phyloP scores from a whole-genome alignment of 768 basidiomycete species.

The Tylopilus balloui region DNA sequence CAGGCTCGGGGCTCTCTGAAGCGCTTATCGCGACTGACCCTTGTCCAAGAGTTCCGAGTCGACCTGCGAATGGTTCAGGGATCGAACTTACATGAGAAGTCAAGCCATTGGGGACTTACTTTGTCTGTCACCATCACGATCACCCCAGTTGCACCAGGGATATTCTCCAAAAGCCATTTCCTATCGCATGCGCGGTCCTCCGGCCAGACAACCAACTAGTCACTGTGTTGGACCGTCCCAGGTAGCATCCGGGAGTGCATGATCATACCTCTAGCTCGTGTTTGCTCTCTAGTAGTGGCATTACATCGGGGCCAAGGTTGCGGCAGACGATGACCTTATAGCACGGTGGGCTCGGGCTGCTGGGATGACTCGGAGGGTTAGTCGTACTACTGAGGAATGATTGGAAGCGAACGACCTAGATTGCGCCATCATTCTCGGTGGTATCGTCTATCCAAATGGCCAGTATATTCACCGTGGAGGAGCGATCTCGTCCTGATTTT shows the following conservation, averaged over 20 bases:
- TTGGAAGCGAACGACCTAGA: slow-evolving; percentile 24
- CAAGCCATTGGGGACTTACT: slow-evolving; percentile 34
- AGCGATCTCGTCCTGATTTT: no score
- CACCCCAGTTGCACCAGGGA: slow-evolving; percentile 58
- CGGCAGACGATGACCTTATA: slow-evolving; percentile 54
- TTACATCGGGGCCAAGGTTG: slow-evolving; percentile 58
- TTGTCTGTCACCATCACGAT: slow-evolving; percentile 69
- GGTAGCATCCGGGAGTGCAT: background rate
- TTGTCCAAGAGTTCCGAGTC: slow-evolving; percentile 54
- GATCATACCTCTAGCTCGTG: slow-evolving; percentile 50
- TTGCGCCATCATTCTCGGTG: slow-evolving; percentile 20
- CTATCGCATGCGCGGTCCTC: slow-evolving; percentile 55
- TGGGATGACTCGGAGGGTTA: slow-evolving; percentile 29
- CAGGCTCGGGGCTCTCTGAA: background rate
- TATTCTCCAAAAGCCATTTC: slow-evolving; percentile 71
- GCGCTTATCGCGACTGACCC: slow-evolving; percentile 28
- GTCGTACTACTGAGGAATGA: slow-evolving; percentile 12
- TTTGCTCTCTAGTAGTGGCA: slow-evolving; percentile 49
- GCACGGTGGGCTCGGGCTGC: slow-evolving; percentile 18
- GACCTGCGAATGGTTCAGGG: slow-evolving; percentile 48
- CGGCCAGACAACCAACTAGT: slow-evolving; percentile 46
- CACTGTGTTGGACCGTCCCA: background rate
- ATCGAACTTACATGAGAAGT: background rate
- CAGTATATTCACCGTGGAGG: background rate
- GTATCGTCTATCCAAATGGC: background rate